Evolutionary conservation across 176 grass and related monocot genomes (phyloP).

Genomic region (Pontederia paniculata): DNA sequence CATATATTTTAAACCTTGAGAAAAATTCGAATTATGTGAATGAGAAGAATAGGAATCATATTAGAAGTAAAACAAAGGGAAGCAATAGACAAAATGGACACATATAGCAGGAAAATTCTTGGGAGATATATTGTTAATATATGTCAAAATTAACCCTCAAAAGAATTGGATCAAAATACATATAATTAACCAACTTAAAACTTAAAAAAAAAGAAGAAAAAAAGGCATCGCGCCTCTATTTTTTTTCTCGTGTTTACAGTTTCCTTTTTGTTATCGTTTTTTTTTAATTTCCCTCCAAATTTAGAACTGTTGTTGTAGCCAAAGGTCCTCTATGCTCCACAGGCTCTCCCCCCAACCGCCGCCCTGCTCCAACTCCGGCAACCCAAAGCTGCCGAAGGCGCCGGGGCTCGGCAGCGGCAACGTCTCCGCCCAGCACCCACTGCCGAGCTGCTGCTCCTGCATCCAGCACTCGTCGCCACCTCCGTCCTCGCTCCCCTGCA

Average conservation of each 20-base stretch:
- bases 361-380: neutral
- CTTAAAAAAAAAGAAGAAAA: too few species aligned
- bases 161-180: too few species aligned
- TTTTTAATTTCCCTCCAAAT: neutral
- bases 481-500: neutral
- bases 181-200: too few species aligned
- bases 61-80: too few species aligned
- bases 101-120: too few species aligned
- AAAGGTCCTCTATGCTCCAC: constrained; percentile 6
- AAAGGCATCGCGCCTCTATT: too few species aligned
- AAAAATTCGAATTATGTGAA: too few species aligned
- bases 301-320: neutral
- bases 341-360: neutral
- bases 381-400: neutral
- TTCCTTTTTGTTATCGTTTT: neutral
- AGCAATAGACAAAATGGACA: too few species aligned
- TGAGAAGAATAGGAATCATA: too few species aligned
- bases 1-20: too few species aligned
- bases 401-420: neutral
- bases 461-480: neutral
- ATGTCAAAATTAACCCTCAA: too few species aligned
- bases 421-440: neutral
- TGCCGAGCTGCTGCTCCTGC: neutral
- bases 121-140: too few species aligned
- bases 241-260: neutral